Evolutionary conservation across 2,329 filamentous ascomycete genomes (phyloP).

Genomic region (Phialocephala sp.): DNA sequence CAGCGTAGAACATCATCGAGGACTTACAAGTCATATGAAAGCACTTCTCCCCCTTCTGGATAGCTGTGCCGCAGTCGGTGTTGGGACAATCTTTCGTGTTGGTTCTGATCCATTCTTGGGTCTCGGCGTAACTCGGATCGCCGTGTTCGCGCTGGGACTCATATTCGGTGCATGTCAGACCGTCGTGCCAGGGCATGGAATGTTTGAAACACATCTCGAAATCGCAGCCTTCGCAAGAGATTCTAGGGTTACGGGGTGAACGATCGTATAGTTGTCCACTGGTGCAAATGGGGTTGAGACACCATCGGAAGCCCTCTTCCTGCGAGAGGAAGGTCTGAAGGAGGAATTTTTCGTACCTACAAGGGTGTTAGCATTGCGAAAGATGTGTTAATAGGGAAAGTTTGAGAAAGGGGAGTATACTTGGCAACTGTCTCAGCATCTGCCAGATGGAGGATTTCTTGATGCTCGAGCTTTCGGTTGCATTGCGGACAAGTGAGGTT

Average conservation of each 20-base stretch:
- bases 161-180: slow-evolving; percentile 20
- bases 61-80: slow-evolving; percentile 13
- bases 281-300: slow-evolving; percentile 20
- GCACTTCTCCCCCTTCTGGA: slow-evolving; percentile 26
- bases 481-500: slow-evolving; percentile 24
- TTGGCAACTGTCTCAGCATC: slow-evolving; percentile 19
- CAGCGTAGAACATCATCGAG: neutral
- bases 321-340: slow-evolving; percentile 22
- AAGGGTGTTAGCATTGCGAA: neutral
- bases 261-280: slow-evolving; percentile 21
- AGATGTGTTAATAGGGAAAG: no score
- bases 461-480: slow-evolving; percentile 15
- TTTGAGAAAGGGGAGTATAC: neutral
- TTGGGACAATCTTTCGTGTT: slow-evolving; percentile 25
- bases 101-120: slow-evolving; percentile 22
- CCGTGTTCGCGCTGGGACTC: slow-evolving; percentile 22
- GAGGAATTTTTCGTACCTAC: slow-evolving; percentile 24
- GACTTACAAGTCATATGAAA: slow-evolving; percentile 28
- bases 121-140: slow-evolving; percentile 22
- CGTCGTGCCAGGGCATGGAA: slow-evolving; percentile 25
- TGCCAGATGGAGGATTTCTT: slow-evolving; percentile 24
- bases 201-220: slow-evolving; percentile 26
- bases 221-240: slow-evolving; percentile 22
- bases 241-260: neutral
- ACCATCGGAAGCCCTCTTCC: slow-evolving; percentile 24